Percentiles rank a stretch among this genome's conserved stretches.
Conservation (phyloP, 2,329 filamentous ascomycete species). For the Biscogniauxia sp. region DNA sequence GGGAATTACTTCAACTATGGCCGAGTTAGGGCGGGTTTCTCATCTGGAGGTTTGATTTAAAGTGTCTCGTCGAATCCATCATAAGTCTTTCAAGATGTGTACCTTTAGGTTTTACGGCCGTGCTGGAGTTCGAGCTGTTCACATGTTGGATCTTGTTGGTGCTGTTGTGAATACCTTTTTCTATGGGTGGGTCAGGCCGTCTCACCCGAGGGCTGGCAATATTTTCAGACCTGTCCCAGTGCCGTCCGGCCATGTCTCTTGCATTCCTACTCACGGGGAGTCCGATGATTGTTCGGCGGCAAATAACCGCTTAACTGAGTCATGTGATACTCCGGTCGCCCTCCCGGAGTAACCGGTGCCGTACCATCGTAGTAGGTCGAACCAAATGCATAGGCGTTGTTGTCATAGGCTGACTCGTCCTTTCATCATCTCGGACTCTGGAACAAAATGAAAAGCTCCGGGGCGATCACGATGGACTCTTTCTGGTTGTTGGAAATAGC, state of each 20-base stretch:
- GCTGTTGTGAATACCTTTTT: too few species aligned
- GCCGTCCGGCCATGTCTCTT: slow-evolving; percentile 8
- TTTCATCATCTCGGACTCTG: not conserved
- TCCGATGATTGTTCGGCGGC: not conserved
- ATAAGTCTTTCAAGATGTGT: too few species aligned
- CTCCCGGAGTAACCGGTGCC: not conserved
- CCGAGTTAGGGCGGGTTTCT: too few species aligned
- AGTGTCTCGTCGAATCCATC: too few species aligned
- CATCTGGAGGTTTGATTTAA: too few species aligned
- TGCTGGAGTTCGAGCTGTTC: too few species aligned
- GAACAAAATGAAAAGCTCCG: too few species aligned
- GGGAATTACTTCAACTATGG: too few species aligned
- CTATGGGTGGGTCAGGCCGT: not conserved
- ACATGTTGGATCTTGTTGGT: too few species aligned
- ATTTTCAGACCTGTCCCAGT: slow-evolving; percentile 5
- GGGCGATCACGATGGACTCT: too few species aligned
- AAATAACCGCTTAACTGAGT: slow-evolving; percentile 3
- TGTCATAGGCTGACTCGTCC: slow-evolving; percentile 8
- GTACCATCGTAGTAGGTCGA: slow-evolving; percentile 7
- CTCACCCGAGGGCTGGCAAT: slow-evolving; percentile 3
- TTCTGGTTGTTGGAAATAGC: too few species aligned
- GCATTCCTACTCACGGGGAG: slow-evolving; percentile 5
- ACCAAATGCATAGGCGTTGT: slow-evolving; percentile 8
- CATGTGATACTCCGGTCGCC: not conserved
- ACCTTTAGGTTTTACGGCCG: too few species aligned